A percentile compares a stretch with the other conserved stretches of the same genome.
Conservation (phyloP, 345 rosid species). For the Cardamine occulta region DNA sequence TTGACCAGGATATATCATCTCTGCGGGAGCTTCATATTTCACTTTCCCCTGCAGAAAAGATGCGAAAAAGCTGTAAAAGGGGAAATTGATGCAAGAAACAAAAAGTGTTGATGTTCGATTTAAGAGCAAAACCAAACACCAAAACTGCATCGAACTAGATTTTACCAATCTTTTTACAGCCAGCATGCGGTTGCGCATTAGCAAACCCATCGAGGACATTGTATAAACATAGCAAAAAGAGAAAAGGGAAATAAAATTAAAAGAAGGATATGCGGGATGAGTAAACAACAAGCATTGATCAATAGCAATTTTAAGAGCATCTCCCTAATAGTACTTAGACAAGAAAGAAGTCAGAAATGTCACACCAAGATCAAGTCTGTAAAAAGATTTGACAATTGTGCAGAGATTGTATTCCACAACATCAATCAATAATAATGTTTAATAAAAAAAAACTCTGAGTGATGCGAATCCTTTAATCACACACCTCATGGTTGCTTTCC, state of each 20-base stretch:
- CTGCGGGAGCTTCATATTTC: constrained; percentile 20
- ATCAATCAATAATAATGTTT: constrained; percentile 23
- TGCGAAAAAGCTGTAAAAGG: constrained; percentile 32
- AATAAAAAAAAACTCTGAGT: constrained; percentile 13
- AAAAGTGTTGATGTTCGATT: neutral
- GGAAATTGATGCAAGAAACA: constrained; percentile 12
- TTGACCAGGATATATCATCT: neutral
- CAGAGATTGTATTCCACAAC: constrained; percentile 32
- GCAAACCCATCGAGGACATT: constrained; percentile 39
- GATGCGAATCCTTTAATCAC: constrained; percentile 36
- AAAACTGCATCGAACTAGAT: constrained; percentile 23
- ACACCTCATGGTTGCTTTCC: constrained; percentile 41
- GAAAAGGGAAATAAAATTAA: constrained; percentile 15
- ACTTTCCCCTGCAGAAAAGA: constrained; percentile 40
- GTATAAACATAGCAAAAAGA: constrained; percentile 20
- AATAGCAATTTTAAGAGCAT: constrained; percentile 18
- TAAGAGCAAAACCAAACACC: constrained; percentile 34
- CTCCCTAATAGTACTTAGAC: constrained; percentile 10
- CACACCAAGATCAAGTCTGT: constrained; percentile 18
- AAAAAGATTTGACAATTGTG: constrained; percentile 23
- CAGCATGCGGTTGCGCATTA: constrained; percentile 39
- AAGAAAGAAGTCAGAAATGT: constrained; percentile 6
- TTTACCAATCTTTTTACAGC: constrained; percentile 40
- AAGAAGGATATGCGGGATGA: constrained; percentile 4
- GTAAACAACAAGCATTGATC: constrained; percentile 1